Evolutionary conservation across 306 rosid genomes (phyloP).

Genomic region (Hippophae gyantsensis): DNA sequence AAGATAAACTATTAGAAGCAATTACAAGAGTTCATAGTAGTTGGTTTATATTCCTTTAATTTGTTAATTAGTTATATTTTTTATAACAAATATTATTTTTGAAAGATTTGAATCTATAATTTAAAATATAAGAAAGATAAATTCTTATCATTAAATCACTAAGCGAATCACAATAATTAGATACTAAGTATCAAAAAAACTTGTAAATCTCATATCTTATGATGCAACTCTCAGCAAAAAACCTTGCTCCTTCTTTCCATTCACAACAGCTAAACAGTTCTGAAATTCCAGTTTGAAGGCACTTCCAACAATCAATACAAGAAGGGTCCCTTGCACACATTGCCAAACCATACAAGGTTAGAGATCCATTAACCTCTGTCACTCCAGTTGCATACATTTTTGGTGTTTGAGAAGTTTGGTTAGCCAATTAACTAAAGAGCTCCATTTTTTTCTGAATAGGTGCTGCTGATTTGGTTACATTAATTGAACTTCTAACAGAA

Average conservation of each 20-base stretch:
- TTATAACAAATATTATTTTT: too few relatives aligned
- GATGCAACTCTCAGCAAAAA: constrained; percentile 6
- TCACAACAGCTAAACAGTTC: neutral
- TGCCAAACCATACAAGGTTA: neutral
- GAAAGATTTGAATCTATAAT: fast-evolving
- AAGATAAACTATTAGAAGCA: too few relatives aligned
- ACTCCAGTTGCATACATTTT: constrained; percentile 8
- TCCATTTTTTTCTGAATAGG: neutral
- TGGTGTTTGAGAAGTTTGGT: neutral
- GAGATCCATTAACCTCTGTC: neutral
- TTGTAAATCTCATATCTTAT: constrained; percentile 2
- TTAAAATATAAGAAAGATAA: too few relatives aligned
- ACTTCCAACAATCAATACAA: neutral
- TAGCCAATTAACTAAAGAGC: neutral
- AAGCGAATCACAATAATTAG: too few relatives aligned
- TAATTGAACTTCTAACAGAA: neutral
- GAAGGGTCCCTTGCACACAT: neutral
- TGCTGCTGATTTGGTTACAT: constrained; percentile 15
- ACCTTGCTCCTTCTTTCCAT: constrained; percentile 2
- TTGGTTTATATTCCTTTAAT: too few relatives aligned
- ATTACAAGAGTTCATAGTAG: too few relatives aligned
- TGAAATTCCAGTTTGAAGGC: neutral
- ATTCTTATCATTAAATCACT: too few relatives aligned
- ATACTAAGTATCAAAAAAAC: neutral
- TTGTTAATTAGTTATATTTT: too few relatives aligned